Percentiles rank a stretch among this genome's conserved stretches.
Evolutionary conservation across 257 asterid species (phyloP).

Genomic region (Rauvolfia tetraphylla): DNA sequence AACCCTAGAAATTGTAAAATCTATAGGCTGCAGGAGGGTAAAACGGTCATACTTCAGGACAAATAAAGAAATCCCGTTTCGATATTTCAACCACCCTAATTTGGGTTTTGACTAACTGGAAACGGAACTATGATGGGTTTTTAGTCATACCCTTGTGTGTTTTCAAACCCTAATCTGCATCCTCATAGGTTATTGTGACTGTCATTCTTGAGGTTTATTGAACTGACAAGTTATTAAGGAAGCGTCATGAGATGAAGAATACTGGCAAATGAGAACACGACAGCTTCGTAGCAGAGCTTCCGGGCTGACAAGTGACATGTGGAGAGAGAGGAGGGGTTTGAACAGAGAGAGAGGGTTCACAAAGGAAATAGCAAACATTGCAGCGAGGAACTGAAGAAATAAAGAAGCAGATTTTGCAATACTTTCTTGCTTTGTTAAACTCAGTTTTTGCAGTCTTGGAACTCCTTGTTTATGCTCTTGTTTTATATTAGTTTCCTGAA

Average conservation of each 20-base stretch:
- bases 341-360: neutral
- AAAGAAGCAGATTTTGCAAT: conserved; percentile 18
- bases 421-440: conserved; percentile 23
- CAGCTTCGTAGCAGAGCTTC: conserved; percentile 38
- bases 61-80: conserved; percentile 18
- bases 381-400: conserved; percentile 7
- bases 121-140: conserved; percentile 23
- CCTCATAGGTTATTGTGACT: conserved; percentile 31
- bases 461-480: conserved; percentile 2
- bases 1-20: conserved; percentile 20
- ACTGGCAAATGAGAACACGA: conserved; percentile 41
- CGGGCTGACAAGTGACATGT: conserved; percentile 51
- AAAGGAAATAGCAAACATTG: conserved; percentile 20
- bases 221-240: conserved; percentile 48
- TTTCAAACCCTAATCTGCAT: conserved; percentile 50
- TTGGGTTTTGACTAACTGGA: conserved; percentile 20
- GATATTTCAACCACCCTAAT: conserved; percentile 21
- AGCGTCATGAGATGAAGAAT: conserved; percentile 31
- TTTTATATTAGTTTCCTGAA: conserved; percentile 21
- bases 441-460: conserved; percentile 8
- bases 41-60: conserved; percentile 21
- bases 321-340: conserved; percentile 17
- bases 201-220: conserved; percentile 23
- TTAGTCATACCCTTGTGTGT: conserved; percentile 21
- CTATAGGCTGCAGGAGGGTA: conserved; percentile 24